A percentile compares a stretch with the other conserved stretches of the same genome.
phyloP scores from a whole-genome alignment of 306 rosid species.

The Castanospermum australe region DNA sequence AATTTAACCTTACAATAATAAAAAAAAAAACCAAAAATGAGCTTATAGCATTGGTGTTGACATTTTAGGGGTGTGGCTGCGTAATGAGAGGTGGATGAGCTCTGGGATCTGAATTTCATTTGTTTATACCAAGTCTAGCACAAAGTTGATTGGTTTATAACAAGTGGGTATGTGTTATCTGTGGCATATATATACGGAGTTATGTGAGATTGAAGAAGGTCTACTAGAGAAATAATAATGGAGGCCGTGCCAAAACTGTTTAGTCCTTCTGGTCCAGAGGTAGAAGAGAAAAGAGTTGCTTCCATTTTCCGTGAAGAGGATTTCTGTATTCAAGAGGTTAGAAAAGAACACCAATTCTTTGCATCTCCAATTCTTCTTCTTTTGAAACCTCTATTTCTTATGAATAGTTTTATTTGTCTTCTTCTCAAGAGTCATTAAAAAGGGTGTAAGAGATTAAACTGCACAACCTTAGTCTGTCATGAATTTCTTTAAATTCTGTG shows the following conservation, averaged over 20 bases:
- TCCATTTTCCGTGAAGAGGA: conserved; percentile 13
- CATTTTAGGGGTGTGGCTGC: conserved; percentile 43
- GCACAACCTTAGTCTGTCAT: neutral
- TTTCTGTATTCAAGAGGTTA: conserved; percentile 6
- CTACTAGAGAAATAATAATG: conserved; percentile 3
- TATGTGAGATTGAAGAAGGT: conserved; percentile 5
- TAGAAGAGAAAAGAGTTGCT: conserved; percentile 39
- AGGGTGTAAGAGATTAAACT: neutral
- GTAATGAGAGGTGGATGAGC: conserved; percentile 32
- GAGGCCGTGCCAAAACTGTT: conserved; percentile 32
- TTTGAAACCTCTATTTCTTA: neutral
- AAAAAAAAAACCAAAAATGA: neutral
- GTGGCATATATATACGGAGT: neutral
- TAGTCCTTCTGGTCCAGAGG: conserved; percentile 13
- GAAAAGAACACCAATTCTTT: conserved; percentile 16
- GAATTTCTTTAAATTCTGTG: neutral
- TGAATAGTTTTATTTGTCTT: neutral
- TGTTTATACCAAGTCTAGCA: conserved; percentile 35
- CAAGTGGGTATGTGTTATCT: neutral
- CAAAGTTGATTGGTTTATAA: conserved; percentile 22
- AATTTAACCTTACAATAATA: neutral
- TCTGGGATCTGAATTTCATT: conserved; percentile 27
- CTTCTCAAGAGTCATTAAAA: neutral
- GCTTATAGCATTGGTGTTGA: conserved; percentile 53
- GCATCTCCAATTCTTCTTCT: neutral